Conservation (phyloP, 192 early-diverging fungal species). For the Backusella tarrabulga region DNA sequence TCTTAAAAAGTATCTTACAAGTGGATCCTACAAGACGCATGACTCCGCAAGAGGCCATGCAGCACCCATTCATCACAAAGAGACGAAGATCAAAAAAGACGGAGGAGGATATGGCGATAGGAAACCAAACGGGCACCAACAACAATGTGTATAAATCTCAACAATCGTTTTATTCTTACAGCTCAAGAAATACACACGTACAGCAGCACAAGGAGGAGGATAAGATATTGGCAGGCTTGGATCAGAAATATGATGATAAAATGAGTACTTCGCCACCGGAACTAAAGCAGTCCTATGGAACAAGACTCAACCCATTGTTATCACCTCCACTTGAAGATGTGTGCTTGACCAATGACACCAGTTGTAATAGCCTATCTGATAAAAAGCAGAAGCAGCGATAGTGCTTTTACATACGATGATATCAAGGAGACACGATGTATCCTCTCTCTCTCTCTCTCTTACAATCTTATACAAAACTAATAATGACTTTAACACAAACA, state of each 20-base stretch:
- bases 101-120: neutral
- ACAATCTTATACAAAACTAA: neutral
- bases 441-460: no score
- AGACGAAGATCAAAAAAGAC: neutral
- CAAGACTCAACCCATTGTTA: neutral
- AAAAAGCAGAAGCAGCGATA: neutral
- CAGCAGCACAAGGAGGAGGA: neutral
- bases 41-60: slow-evolving; percentile 74
- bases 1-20: slow-evolving; percentile 65
- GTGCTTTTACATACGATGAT: no score
- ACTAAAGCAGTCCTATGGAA: neutral
- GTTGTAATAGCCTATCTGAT: neutral
- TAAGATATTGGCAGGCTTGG: neutral
- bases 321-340: neutral
- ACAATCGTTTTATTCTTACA: neutral
- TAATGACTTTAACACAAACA: neutral
- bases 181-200: neutral
- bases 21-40: slow-evolving; percentile 78
- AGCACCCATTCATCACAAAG: slow-evolving; percentile 79
- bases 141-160: neutral
- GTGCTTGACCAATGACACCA: neutral
- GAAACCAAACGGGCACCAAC: neutral
- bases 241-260: neutral
- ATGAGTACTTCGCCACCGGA: neutral
- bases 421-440: no score